Evolutionary conservation across 192 early-diverging fungal species (phyloP), one percentile per base, ranked within the genome.

Genomic region (Backusella macrospora): DNA sequence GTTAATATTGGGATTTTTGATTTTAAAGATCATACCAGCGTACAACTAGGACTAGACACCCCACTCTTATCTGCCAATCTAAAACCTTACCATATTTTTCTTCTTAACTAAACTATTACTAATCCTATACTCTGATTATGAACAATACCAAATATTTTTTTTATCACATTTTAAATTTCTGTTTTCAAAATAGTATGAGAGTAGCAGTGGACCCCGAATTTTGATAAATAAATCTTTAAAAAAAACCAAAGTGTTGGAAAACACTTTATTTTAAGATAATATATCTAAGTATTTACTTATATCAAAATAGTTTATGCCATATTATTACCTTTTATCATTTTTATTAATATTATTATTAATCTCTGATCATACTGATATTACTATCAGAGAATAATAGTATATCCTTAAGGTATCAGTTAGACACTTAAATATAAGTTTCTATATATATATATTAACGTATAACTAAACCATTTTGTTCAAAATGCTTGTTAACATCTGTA

Each of bases 111-210:
- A 59, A 9, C 52, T 59, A 59, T 26, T 59, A 59, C 4, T 59
- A 55, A 55, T 55, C 6, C 5, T 9, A 55, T 23, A n/a, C 12
- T 55, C 21, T 55, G 10, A 26, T 59, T 59, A 12, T 18, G 12
- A 59, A 23, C 52, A 59, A 26, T 9, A 18, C 26, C 23, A 26
- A 26, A 59, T 26, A 9, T 9, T 59, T 23, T 55, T 21, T 59
- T 23, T 26, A 59, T 59, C 52, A 59, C 52, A 59, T 59, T 59
- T 59, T 9, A 23, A 59, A 23, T 21, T 59, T 59, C 52, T 59
- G 52, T 59, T 59, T 59, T 59, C 18, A 59, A 59, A 59, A 59
- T 59, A 59, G 52, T 18, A 26, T 59, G 52, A 59, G 26, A 59
- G 52, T 10, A 9, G 26, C 52, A 59, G 26, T 59, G 21, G 21